A percentile compares a stretch with the other conserved stretches of the same genome.
phyloP scores from a whole-genome alignment of 371 early-diverging fungal species.

The Mortierella sp. region DNA sequence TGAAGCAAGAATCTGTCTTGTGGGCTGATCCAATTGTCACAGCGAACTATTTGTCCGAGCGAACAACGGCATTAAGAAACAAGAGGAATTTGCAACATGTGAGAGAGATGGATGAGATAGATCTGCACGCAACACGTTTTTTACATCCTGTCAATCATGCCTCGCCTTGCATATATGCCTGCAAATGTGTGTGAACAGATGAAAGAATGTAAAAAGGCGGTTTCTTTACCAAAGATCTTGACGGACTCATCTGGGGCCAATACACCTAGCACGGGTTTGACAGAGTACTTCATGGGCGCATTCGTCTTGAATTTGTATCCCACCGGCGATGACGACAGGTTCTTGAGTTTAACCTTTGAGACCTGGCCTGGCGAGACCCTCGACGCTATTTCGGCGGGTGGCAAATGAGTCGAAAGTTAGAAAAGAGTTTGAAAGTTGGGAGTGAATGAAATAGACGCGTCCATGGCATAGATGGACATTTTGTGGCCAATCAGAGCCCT shows the following conservation, averaged over 20 bases:
- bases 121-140: not conserved
- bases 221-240: slow-evolving; percentile 64
- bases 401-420: not conserved
- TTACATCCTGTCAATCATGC: too few species aligned
- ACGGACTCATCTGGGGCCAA: slow-evolving; percentile 61
- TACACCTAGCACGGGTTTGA: slow-evolving; percentile 69
- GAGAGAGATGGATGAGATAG: not conserved
- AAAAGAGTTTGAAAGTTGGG: not conserved
- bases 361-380: slow-evolving; percentile 40
- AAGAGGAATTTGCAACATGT: slow-evolving; percentile 19
- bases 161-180: not conserved
- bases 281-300: slow-evolving; percentile 70
- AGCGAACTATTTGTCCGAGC: slow-evolving; percentile 26
- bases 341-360: slow-evolving; percentile 58
- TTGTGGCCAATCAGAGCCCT: slow-evolving; percentile 15
- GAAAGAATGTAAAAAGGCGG: not conserved
- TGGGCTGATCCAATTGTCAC: slow-evolving; percentile 48
- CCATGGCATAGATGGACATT: not conserved
- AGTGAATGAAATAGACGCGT: slow-evolving; percentile 15
- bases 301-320: slow-evolving; percentile 78
- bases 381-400: slow-evolving; percentile 18
- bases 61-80: too few species aligned
- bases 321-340: slow-evolving; percentile 58
- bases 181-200: not conserved
- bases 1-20: slow-evolving; percentile 53